Evolutionary conservation across 2,329 filamentous ascomycete species (phyloP), one percentile per base, ranked within the genome.

Genomic region (Pseudogymnoascus sp.): DNA sequence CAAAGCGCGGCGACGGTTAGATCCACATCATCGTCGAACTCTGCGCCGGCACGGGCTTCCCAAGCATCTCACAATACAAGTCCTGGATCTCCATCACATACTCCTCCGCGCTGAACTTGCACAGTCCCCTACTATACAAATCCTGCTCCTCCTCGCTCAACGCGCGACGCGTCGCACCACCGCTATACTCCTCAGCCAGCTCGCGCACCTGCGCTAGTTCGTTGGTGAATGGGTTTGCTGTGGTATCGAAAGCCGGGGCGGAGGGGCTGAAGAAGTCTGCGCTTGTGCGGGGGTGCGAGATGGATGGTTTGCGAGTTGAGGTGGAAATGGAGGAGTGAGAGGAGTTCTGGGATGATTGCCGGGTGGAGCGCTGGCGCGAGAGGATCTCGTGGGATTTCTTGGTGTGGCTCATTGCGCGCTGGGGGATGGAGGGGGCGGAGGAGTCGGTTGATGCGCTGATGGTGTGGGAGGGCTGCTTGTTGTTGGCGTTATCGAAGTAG

Each of bases 171-270:
- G 81, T 73, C 16, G 68, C 77, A 38, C 84, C 81, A 66, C 82
- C 81, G 44, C 86, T 85, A 69, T 91, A 93, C 75, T 97, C 92
- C 76, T 97, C 94, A 0, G 89, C 93, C 14, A 97, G 83, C 76
- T 97, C 94, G 62, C 92, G 91, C 23, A 97, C 90, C 76, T 97
- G 89, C 63, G 91, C 91, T 62, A 97, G 80, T 76, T 99, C 94
- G 60, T 88, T 87, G 62, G 91, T 91, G 70, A 97, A 97, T 0
- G 93, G 93, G 73, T 94, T 85, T 74, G 70, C 70, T 64, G 70
- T 68, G 63, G 65, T 69, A 70, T 63, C 65, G 70, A 66, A 66
- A 70, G 69, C 63, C 64, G 35, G 68, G 64, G 68, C 31, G 40
- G 60, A 73, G 72, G 70, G 74, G 68, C 72, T 67, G 28, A 75